A percentile compares a stretch with the other conserved stretches of the same genome.
These are phyloP conservation scores for Neonectria coccinea DNA, from an alignment of 2,329 filamentous ascomycete species.

Conservation along the genomic window DNA sequence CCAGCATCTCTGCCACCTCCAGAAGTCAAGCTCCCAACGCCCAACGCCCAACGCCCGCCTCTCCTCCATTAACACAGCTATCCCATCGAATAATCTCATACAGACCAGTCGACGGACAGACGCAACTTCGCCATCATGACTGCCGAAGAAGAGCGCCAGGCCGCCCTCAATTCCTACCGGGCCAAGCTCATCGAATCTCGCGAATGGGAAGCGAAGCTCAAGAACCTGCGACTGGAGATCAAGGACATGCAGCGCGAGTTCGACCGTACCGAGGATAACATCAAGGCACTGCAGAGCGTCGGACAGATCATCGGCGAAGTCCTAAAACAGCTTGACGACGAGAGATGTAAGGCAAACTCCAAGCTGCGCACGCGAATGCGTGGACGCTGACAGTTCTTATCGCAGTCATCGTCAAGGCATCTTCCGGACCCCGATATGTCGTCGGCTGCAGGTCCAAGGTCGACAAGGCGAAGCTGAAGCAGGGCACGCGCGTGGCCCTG, in stretches of 20 bases:
- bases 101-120: conserved; percentile 7
- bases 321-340: conserved; percentile 97
- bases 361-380: conserved; percentile 17
- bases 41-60: conserved; percentile 14
- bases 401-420: conserved; percentile 97
- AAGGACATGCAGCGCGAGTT: conserved; percentile 96
- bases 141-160: conserved; percentile 70
- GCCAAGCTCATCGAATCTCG: conserved; percentile 89
- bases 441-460: conserved; percentile 99
- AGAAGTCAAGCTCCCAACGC: conserved; percentile 34
- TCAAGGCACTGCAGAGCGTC: conserved; percentile 98
- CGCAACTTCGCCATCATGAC: conserved; percentile 55
- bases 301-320: conserved; percentile 99
- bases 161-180: conserved; percentile 83
- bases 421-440: conserved; percentile 95
- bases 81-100: not conserved
- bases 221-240: conserved; percentile 92
- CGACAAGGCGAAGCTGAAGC: conserved; percentile 96
- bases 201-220: conserved; percentile 99
- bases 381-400: conserved; percentile 37
- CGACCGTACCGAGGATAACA: conserved; percentile 98
- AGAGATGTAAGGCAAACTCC: conserved; percentile 79
- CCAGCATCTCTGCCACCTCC: conserved; percentile 30
- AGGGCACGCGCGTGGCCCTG: conserved; percentile 95
- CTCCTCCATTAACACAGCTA: conserved; percentile 7